These are phyloP conservation scores for Puccinia brachypodii DNA, from an alignment of 1,284 basidiomycete genomes.

Conservation along the genomic window DNA sequence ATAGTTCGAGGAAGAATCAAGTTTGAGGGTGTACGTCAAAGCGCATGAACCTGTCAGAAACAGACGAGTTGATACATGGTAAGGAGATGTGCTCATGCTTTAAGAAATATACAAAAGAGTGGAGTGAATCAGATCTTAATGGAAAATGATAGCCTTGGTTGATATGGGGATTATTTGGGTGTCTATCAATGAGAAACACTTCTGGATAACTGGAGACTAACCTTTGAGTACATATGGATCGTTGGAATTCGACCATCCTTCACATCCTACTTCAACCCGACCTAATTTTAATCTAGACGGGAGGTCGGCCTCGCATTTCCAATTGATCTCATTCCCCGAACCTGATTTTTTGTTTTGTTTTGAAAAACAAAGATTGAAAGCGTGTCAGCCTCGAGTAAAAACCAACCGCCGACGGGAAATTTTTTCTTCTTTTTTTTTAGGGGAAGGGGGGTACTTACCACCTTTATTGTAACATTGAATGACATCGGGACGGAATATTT, in stretches of 20 bases:
- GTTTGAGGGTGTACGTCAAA: constrained; percentile 50
- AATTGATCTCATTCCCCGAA: constrained; percentile 37
- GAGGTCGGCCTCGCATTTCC: constrained; percentile 81
- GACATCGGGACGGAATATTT: constrained; percentile 74
- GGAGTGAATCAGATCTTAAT: constrained; percentile 71
- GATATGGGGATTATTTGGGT: neutral
- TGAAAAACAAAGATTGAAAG: neutral
- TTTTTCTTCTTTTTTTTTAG: neutral
- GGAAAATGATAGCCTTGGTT: constrained; percentile 1
- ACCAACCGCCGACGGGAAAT: too few species aligned
- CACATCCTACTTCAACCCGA: constrained; percentile 77
- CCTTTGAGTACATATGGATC: constrained; percentile 82
- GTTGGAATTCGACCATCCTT: constrained; percentile 77
- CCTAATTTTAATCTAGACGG: constrained; percentile 77
- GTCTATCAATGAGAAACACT: constrained; percentile 8
- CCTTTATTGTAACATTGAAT: constrained; percentile 79
- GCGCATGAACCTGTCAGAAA: constrained; percentile 51
- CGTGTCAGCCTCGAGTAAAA: neutral
- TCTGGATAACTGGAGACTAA: constrained; percentile 55
- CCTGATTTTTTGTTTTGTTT: neutral
- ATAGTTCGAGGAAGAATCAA: neutral
- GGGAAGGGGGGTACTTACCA: constrained; percentile 57
- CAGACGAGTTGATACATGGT: neutral
- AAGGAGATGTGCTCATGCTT: constrained; percentile 42
- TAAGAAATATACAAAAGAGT: constrained; percentile 72